Evolutionary conservation across 2,329 filamentous ascomycete species (phyloP).

Genomic region (Pseudocercospora fijiensis): DNA sequence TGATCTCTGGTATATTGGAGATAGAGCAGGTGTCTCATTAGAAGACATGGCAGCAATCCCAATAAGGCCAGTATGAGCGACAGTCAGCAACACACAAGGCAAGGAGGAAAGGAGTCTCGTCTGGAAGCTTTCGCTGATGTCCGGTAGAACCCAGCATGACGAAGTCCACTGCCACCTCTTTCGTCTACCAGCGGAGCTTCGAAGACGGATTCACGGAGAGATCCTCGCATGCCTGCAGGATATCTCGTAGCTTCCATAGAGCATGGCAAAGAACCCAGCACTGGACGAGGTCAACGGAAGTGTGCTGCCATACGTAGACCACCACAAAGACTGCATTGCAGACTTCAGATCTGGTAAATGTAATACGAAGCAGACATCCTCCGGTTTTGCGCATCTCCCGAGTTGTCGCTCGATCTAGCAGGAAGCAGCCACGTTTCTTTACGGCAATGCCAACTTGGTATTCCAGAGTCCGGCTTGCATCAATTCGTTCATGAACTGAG

Average conservation of each 20-base stretch:
- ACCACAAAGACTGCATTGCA: not conserved
- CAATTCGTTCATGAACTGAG: not conserved
- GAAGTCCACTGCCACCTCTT: not conserved
- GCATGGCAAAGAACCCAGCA: not conserved
- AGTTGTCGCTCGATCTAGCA: conserved; percentile 4
- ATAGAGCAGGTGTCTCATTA: no score
- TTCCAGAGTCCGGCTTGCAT: not conserved
- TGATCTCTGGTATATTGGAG: no score
- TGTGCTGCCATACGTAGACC: not conserved
- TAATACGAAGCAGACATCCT: not conserved
- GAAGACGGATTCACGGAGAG: not conserved
- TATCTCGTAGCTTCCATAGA: not conserved
- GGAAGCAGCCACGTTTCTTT: not conserved
- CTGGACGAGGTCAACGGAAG: not conserved
- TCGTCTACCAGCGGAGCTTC: not conserved
- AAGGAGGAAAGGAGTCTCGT: not conserved
- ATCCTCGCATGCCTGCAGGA: not conserved
- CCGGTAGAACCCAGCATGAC: not conserved
- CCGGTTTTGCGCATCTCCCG: not conserved
- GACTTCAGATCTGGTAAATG: not conserved
- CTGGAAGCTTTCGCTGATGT: not conserved
- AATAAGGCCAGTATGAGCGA: not conserved
- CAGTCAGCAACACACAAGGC: not conserved
- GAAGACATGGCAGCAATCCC: no score
- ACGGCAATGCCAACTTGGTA: not conserved